Evolutionary conservation across 2,329 filamentous ascomycete species (phyloP).

Genomic region (Calcarisporium arbuscula): DNA sequence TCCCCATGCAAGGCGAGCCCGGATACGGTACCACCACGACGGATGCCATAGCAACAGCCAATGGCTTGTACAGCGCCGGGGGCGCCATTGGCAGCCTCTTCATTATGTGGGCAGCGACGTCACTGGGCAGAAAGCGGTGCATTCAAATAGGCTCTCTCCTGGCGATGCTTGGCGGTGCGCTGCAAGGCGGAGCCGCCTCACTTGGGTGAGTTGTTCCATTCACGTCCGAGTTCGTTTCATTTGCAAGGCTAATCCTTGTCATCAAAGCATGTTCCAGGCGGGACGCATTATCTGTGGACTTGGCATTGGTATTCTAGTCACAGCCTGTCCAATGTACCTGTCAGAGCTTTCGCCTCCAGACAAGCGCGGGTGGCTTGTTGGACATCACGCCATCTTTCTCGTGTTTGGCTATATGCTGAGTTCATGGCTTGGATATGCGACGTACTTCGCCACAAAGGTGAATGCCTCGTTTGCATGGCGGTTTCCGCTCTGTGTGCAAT

Average conservation of each 20-base stretch:
- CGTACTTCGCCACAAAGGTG: slow-evolving; percentile 23
- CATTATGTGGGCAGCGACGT: slow-evolving; percentile 42
- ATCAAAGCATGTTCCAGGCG: slow-evolving; percentile 28
- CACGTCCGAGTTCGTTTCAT: background rate
- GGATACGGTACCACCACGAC: slow-evolving; percentile 41
- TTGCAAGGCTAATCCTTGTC: background rate
- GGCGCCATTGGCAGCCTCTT: slow-evolving; percentile 40
- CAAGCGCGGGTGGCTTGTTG: slow-evolving; percentile 42
- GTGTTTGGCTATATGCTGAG: slow-evolving; percentile 41
- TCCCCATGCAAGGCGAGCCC: slow-evolving; percentile 33
- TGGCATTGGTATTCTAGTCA: slow-evolving; percentile 30
- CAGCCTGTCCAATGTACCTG: slow-evolving; percentile 29
- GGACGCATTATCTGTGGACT: slow-evolving; percentile 40
- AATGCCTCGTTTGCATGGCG: slow-evolving; percentile 32
- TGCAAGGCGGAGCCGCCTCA: slow-evolving; percentile 38
- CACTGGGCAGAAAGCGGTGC: slow-evolving; percentile 35
- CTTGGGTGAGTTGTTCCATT: slow-evolving; percentile 27
- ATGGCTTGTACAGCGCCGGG: slow-evolving; percentile 41
- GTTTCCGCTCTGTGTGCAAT: slow-evolving; percentile 36
- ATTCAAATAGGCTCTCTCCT: slow-evolving; percentile 40
- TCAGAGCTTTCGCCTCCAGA: slow-evolving; percentile 26
- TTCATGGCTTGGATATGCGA: slow-evolving; percentile 29
- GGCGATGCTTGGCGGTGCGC: slow-evolving; percentile 37
- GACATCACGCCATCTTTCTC: slow-evolving; percentile 40
- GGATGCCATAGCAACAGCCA: slow-evolving; percentile 39